Evolutionary conservation across 768 basidiomycete species (phyloP), one percentile per base, ranked within the genome.

Genomic region (Naganishia vishniacii): DNA sequence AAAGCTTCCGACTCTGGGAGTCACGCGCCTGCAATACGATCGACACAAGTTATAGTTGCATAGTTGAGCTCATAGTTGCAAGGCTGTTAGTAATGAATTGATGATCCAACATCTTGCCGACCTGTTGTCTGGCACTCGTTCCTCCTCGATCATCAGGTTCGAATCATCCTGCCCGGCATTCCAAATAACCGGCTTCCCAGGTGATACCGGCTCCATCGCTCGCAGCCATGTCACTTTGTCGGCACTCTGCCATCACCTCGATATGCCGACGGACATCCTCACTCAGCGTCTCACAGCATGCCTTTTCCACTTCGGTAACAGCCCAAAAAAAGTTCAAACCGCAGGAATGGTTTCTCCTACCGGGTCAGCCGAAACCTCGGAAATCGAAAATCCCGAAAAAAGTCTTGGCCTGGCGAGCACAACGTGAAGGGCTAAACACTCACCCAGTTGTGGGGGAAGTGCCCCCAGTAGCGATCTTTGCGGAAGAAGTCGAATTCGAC

Each of bases 371-470:
- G n/a, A 20, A 20, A 40, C 18, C 20, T 0, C 53, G 53, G 7
- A 56, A 56, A n/a, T 56, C n/a, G 2, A 56, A 56, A 41, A 40
- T 56, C 37, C 53, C 53, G 32, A 56, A 56, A 56, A 56, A 56
- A 20, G 23, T 56, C 23, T 18, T 41, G n/a, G 53, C n/a, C 12
- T 37, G 34, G 1, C 53, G 37, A 20, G 32, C 53, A 34, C 18
- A 15, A 26, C 34, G 53, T 15, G 53, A 41, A 26, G 53, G 53
- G 8, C 11, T 4, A 13, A 13, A 11, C 4, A 2, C 13, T 9
- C 34, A 20, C 20, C 53, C 34, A 4, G 20, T 37, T n/a, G 53
- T 40, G 13, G 53, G 2, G 53, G 20, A 26, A 23, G 18, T 20
- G 23, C 34, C 9, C n/a, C 42, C 42, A 18, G 18, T 44, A 5